phyloP scores from a whole-genome alignment of 202 grass and related monocot genomes.

The Eragrostis tef region DNA sequence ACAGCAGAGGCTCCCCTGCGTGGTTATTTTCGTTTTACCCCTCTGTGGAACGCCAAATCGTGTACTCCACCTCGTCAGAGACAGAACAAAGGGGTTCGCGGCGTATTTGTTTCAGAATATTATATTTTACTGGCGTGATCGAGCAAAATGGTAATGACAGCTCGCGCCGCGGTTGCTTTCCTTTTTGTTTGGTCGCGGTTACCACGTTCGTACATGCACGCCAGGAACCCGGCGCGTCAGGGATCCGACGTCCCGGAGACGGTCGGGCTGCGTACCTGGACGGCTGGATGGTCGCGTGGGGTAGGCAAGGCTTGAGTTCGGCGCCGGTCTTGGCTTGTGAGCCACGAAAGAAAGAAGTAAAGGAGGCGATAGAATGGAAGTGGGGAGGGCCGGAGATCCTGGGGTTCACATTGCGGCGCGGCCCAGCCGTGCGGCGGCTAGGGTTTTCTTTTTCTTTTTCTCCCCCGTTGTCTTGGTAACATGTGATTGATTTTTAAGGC shows the following conservation, averaged over 20 bases:
- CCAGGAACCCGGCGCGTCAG: background rate
- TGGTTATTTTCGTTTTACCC: background rate
- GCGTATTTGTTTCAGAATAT: fast-evolving
- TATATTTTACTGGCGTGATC: fast-evolving
- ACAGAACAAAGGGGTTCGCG: fast-evolving
- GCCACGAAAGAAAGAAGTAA: slow-evolving; percentile 51
- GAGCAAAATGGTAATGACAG: background rate
- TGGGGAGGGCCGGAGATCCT: slow-evolving; percentile 27
- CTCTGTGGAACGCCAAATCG: fast-evolving
- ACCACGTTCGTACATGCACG: slow-evolving; percentile 32
- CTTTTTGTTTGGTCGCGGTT: slow-evolving; percentile 34
- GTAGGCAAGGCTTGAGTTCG: background rate
- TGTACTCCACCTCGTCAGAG: fast-evolving
- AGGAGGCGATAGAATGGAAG: background rate
- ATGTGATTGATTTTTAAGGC: slow-evolving; percentile 8
- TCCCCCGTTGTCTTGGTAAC: background rate
- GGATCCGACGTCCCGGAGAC: slow-evolving; percentile 26
- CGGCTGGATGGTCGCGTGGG: slow-evolving; percentile 40
- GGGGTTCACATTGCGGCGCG: slow-evolving; percentile 32
- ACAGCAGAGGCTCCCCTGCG: background rate
- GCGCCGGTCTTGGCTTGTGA: slow-evolving; percentile 39
- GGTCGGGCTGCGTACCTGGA: background rate
- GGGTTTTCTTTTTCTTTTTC: background rate
- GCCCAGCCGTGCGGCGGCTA: slow-evolving; percentile 29
- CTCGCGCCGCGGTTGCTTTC: slow-evolving; percentile 23